Evolutionary conservation across 202 grass and related monocot species (phyloP).

Genomic region (Eragrostis tef): DNA sequence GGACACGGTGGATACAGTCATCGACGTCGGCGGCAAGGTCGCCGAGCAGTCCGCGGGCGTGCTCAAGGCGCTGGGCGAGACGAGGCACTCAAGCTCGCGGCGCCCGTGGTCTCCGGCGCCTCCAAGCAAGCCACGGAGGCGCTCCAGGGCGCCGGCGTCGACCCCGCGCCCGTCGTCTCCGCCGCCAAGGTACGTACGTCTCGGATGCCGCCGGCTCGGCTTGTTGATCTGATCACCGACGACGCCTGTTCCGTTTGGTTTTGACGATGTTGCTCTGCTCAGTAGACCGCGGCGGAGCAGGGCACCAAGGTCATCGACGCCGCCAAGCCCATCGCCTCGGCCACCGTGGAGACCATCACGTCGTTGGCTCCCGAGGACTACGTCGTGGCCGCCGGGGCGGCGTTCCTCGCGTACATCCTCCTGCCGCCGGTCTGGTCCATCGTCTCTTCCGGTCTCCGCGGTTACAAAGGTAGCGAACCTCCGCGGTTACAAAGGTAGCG

Average conservation of each 20-base stretch:
- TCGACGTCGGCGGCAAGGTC: conserved; percentile 54
- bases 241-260: not conserved
- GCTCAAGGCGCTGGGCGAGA: conserved; percentile 65
- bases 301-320: conserved; percentile 67
- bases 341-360: conserved; percentile 68
- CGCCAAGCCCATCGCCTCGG: conserved; percentile 76
- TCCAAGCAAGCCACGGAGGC: conserved; percentile 73
- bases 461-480: conserved; percentile 94
- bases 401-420: conserved; percentile 83
- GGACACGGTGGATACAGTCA: conserved; percentile 68
- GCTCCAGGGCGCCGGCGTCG: conserved; percentile 77
- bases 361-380: conserved; percentile 55
- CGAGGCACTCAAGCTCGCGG: conserved; percentile 76
- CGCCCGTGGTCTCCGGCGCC: conserved; percentile 67
- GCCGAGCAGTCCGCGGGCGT: conserved; percentile 51
- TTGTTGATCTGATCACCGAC: not conserved
- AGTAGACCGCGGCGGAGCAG: conserved; percentile 75
- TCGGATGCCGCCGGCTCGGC: not conserved
- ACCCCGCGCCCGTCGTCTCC: conserved; percentile 67
- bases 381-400: conserved; percentile 62
- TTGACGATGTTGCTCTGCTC: conserved; percentile 43
- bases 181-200: conserved; percentile 73
- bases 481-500: conserved; percentile 89
- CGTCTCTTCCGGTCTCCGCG: conserved; percentile 70
- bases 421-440: conserved; percentile 77